Percentiles rank a stretch among this genome's conserved stretches.
These are phyloP conservation scores for Neospora caninum DNA, from an alignment of 169 alveolate species.

Conservation along the genomic window DNA sequence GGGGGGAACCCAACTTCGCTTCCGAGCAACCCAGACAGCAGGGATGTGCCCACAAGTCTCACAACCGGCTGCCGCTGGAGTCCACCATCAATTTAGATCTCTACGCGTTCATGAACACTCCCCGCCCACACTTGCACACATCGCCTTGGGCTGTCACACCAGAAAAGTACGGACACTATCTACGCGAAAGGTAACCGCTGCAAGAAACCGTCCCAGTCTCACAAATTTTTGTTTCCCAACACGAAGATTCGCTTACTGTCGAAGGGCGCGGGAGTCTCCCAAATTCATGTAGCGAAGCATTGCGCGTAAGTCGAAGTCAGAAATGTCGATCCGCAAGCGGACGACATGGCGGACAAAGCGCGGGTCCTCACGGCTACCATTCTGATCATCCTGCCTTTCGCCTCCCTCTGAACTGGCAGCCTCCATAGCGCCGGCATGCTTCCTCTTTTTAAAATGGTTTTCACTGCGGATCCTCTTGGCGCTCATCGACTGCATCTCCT, in stretches of 20 bases:
- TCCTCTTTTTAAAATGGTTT: neutral
- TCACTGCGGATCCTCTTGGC: neutral
- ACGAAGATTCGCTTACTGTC: slow-evolving; percentile 34
- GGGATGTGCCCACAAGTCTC: no score
- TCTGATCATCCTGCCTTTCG: neutral
- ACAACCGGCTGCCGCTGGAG: no score
- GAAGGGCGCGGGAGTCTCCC: slow-evolving; percentile 35
- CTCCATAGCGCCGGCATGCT: neutral
- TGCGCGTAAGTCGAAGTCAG: slow-evolving; percentile 56
- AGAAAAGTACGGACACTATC: no score
- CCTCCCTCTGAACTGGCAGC: neutral
- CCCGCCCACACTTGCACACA: neutral
- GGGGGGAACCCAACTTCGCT: no score
- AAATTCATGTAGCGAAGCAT: slow-evolving; percentile 42
- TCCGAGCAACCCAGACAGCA: no score
- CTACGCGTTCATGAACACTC: neutral
- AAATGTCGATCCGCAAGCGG: slow-evolving; percentile 64
- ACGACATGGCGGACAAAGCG: slow-evolving; percentile 41
- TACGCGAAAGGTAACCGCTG: no score
- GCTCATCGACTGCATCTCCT: slow-evolving; percentile 43
- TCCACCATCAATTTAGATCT: neutral
- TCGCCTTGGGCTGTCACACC: neutral
- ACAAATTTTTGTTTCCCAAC: no score
- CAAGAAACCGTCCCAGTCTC: no score
- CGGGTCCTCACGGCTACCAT: neutral